Evolutionary conservation across 192 early-diverging fungal genomes (phyloP), one percentile per base, ranked within the genome.

Genomic region (Entophlyctis helioformis): DNA sequence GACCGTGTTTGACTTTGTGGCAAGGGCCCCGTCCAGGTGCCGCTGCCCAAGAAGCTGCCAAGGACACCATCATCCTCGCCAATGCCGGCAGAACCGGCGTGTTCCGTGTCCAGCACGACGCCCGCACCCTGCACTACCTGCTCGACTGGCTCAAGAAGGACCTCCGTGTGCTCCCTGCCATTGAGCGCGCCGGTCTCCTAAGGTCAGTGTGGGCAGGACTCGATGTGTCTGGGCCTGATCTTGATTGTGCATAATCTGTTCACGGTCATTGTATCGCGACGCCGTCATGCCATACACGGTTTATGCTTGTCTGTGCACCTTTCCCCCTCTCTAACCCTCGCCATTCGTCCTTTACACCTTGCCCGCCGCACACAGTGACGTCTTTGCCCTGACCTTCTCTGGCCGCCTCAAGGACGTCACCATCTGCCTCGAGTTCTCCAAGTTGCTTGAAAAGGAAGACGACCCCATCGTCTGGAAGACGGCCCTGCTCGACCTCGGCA

Each of bases 1-100:
- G 44, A 33, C 22, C 18, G 16, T 8, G 9, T 34, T 29, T 33
- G 26, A 7, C 7, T 8, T 9, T 28, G 44, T 9, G 11, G 44
- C 7, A 40, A 43, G 25, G 24, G 24, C 18, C 39, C 24, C 10
- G 12, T 10, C 6, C 4, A 4, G 4, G 39, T 22, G 20, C 21
- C 12, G 6, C 39, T 25, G 39, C 10, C 39, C 24, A 12, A 40
- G 39, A 40, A n/a, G n/a, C 21, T 12, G 12, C 24, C 24, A 25
- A 40, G 39, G 39, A 40, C 21, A 25, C 24, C 8, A 6, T 57
- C 6, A 11, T 59, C 8, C 12, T 63, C 1, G 19, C 41, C 32
- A 64, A 64, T 53, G n/a, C 32, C 20, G 57, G 46, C 9, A 46
- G 63, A 2, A 46, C 20, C 1, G 63, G 63, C 9, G 21, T 64